Base-by-base conservation (phyloP, 1,139 yeast species). In the Suhomyces maxii region DNA sequence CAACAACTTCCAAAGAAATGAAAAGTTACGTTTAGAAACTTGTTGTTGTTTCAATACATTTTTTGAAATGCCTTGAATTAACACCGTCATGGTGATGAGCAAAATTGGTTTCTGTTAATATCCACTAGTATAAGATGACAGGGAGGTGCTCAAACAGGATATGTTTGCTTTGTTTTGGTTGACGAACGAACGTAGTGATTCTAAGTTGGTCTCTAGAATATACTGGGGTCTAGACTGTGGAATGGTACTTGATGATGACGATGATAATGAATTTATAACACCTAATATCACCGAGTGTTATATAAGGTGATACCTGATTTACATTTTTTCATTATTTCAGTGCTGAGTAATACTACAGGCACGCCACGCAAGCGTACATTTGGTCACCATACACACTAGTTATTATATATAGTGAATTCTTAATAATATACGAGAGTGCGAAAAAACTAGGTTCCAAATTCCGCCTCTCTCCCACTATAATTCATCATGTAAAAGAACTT, bases 1-100 rank as follows among this genome's bases (percentile, higher is more conserved):
- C 51, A 73, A 64, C 46, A 73, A 55, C 44, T 65, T 69, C 65
- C 71, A 71, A 52, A 73, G 65, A 40, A 72, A 69, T 10, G 77
- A 72, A 30, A 70, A 57, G 45, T 63, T 58, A 45, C 72, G 55
- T 35, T 47, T 40, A 41, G 54, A 30, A 14, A 37, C 9, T n/a
- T 31, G 14, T 9, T 32, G 33, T 8, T 36, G 43, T 10, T 26
- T 39, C 34, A 37, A 23, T 10, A 18, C 41, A 9, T 38, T 35
- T 13, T 34, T 39, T 26, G 48, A 33, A 39, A 45, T 39, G 32
- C 43, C 39, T 23, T 42, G 40, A 26, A 44, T 26, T 38, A 45
- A 42, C 42, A 46, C 44, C 51, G 41, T 47, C 38, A 31, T 41
- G 44, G 33, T 23, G 25, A 26, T 26, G 18, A 13, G 33, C 9